Conservation (phyloP, 345 rosid genomes). For the Lepidium aucheri region DNA sequence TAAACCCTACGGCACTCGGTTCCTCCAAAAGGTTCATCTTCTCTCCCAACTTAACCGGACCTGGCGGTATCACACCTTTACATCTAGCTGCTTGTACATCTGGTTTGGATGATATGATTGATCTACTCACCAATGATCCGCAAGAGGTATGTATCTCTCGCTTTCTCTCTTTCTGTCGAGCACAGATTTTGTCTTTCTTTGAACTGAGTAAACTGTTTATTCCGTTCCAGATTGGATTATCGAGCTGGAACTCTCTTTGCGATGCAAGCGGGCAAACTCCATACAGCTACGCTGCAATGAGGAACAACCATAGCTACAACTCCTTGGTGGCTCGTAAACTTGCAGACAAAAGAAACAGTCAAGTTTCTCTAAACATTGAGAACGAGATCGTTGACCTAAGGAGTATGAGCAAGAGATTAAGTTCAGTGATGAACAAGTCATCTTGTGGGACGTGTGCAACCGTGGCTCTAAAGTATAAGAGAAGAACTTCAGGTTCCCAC, state of each 20-base stretch:
- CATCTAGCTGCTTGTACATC: slow-evolving; percentile 75
- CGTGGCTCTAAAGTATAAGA: slow-evolving; percentile 41
- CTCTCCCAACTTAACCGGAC: slow-evolving; percentile 51
- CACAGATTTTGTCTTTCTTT: no score
- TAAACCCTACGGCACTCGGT: not conserved
- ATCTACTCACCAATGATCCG: slow-evolving; percentile 73
- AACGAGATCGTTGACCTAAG: slow-evolving; percentile 24
- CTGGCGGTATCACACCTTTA: slow-evolving; percentile 70
- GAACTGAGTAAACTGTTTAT: no score
- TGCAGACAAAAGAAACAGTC: slow-evolving; percentile 54
- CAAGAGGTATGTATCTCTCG: slow-evolving; percentile 37
- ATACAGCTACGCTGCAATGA: slow-evolving; percentile 48
- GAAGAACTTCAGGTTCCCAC: slow-evolving; percentile 33
- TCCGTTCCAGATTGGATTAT: slow-evolving; percentile 49
- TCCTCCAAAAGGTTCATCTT: slow-evolving; percentile 36
- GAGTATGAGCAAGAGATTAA: slow-evolving; percentile 7
- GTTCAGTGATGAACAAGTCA: slow-evolving; percentile 16
- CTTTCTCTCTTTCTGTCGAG: no score
- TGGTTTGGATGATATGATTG: slow-evolving; percentile 51
- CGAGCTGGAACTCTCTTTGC: slow-evolving; percentile 50
- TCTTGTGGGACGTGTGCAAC: slow-evolving; percentile 54
- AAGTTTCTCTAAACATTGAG: slow-evolving; percentile 49
- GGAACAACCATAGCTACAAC: slow-evolving; percentile 63
- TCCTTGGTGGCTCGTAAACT: slow-evolving; percentile 55
- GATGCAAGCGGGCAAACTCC: slow-evolving; percentile 62